Base-by-base conservation (phyloP, 164 flowering plant species). In the Magnolia officinalis region DNA sequence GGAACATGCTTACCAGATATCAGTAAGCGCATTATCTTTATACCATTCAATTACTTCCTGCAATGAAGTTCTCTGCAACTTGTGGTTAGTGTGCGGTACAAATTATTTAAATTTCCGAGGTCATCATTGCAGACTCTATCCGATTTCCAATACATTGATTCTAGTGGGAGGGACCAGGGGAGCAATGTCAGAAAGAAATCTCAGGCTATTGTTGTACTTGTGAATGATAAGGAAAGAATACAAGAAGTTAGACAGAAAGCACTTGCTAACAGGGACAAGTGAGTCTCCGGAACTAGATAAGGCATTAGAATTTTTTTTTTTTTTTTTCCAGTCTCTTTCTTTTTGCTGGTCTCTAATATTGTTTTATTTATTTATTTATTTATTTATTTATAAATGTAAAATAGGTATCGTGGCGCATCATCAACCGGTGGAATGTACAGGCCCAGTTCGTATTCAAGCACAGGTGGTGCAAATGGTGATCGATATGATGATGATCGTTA, bases 151-250 rank as follows among this genome's bases (percentile, higher is more conserved):
- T 96, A 96, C 73, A 90, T 94, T 76, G 99, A 96, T 84, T 94
- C 98, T 67, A 83, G 92, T 85, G 99, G 98, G 80, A 90, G 89
- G 82, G 99, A 96, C 77, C 99, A 96, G 79, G 99, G 99, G 74
- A 87, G 77, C 87, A 94, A 96, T 84, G 96, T 96, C 74, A 84
- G 99, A 79, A 94, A 84, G 89, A 96, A 96, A 83, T 94, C 99
- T 82, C 98, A 94, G 86, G 87, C 89, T 84, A 92, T 96, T 79
- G 98, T 94, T 72, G 78, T 69, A 50, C 89, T 96, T 29, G 98
- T 94, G 73, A 94, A 92, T 82, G 99, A 96, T 75, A 94, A 94
- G 81, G 99, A 96, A 78, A 91, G 87, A 80, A 91, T 94, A 76
- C 83, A 81, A 78, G 99, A 96, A 86, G 96, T 83, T 77, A 86